Conservation (phyloP, 306 rosid genomes). For the Coriaria nepalensis region DNA sequence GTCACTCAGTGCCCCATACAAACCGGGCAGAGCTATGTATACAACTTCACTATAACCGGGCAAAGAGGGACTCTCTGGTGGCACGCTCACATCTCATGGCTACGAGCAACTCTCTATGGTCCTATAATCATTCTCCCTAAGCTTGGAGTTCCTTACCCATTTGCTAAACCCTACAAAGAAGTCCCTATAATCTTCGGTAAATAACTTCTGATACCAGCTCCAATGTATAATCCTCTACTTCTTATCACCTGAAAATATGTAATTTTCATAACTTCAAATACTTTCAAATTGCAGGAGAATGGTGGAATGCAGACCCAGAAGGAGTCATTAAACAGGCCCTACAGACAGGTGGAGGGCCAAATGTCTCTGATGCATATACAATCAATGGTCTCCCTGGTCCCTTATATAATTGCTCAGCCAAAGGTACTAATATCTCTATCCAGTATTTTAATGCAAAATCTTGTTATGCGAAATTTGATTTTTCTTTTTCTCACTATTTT, state of each 20-base stretch:
- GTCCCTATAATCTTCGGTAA: constrained; percentile 5
- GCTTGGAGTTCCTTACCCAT: constrained; percentile 32
- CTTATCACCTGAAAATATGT: background rate
- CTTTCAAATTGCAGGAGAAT: constrained; percentile 1
- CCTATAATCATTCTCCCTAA: constrained; percentile 45
- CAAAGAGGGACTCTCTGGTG: constrained; percentile 61
- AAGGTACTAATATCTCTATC: background rate
- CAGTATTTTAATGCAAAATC: no score
- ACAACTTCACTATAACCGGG: constrained; percentile 42
- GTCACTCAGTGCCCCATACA: constrained; percentile 66
- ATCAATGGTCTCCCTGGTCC: constrained; percentile 7
- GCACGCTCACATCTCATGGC: constrained; percentile 68
- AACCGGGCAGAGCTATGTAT: constrained; percentile 43
- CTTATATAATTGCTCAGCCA: constrained; percentile 4
- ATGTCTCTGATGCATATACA: background rate
- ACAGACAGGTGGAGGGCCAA: constrained; percentile 8
- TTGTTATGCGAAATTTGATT: background rate
- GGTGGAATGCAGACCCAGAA: constrained; percentile 8
- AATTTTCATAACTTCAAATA: no score
- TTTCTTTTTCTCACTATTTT: no score
- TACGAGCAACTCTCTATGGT: constrained; percentile 47
- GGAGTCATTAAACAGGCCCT: constrained; percentile 4
- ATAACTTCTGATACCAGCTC: background rate
- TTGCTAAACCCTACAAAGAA: constrained; percentile 6
- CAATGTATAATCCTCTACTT: background rate